Base-by-base conservation (phyloP, 1,139 yeast species). In the Lodderomyces theae region DNA sequence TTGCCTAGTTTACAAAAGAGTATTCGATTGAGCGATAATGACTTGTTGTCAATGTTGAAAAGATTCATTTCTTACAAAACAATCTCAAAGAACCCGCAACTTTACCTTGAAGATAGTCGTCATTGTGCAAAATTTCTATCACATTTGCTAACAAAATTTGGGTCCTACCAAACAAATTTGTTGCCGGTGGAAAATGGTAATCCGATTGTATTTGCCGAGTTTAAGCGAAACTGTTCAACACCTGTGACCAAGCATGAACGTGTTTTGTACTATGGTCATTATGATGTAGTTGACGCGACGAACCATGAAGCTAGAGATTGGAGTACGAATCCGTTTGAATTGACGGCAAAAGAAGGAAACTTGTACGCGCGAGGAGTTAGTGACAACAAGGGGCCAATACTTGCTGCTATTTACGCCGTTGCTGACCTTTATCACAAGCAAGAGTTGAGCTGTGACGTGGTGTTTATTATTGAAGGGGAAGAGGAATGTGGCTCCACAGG, bases 401-500 rank as follows among this genome's bases (percentile, higher is more conserved):
- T 89, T n/a, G 95, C 97, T 0, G 85, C 97, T 0, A 76, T 90
- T 4, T 89, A 81, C 62, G 88, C 96, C 0, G 95, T 86, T 10
- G 92, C 95, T 0, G 89, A 86, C 42, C 63, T 88, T 7, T 67
- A 68, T 42, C 76, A 76, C 33, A 63, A 67, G 8, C 66, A 72
- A 0, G 64, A 76, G 39, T 72, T 92, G 21, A 69, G 72, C 13
- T 75, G 82, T 41, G 96, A 92, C 57, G 82, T 92, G 10, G 80
- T 86, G 0, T 90, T 92, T 52, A 60, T 92, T 15, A 74, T 92
- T 41, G 98, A 92, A 61, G 98, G 98, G 33, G 96, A 89, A 60
- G 98, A 92, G 60, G 98, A 92, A 60, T 78, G 87, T 48, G 97
- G 97, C 1, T 86, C 96, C 1, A 77, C 75, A 50, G 96, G 97